These are phyloP conservation scores for Microbotryum intermedium DNA, from an alignment of 1,284 basidiomycete species.

Conservation along the genomic window DNA sequence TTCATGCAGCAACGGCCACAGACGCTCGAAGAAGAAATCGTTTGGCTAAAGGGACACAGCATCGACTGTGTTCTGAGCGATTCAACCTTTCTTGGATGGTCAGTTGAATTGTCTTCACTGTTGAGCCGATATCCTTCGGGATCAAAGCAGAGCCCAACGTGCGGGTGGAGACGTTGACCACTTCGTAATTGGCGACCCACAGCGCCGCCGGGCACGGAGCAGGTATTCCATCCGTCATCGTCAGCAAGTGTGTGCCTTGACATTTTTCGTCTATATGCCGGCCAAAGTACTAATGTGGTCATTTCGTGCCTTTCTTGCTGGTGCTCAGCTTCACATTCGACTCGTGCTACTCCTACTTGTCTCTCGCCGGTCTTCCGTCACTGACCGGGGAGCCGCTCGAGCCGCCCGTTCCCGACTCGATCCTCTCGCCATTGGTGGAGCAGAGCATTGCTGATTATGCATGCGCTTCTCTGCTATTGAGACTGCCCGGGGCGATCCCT, in stretches of 20 bases:
- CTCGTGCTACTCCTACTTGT: conserved; percentile 66
- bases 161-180: too few relatives aligned
- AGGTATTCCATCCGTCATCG: conserved; percentile 56
- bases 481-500: conserved; percentile 62
- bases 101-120: conserved; percentile 31
- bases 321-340: conserved; percentile 65
- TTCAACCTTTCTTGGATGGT: conserved; percentile 69
- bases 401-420: conserved; percentile 47
- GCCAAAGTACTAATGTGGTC: not conserved
- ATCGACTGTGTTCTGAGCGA: conserved; percentile 62
- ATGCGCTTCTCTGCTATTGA: conserved; percentile 58
- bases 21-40: conserved; percentile 51
- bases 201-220: conserved; percentile 59
- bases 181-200: not conserved
- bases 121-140: not conserved
- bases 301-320: not conserved
- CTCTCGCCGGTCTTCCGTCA: conserved; percentile 41
- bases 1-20: conserved; percentile 53
- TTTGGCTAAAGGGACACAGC: conserved; percentile 50
- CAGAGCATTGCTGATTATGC: conserved; percentile 59
- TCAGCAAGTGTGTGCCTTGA: conserved; percentile 43
- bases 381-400: conserved; percentile 43
- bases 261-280: too few relatives aligned
- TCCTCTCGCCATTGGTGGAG: conserved; percentile 53
- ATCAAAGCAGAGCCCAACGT: not conserved